Percentiles rank a stretch among this genome's conserved stretches.
Evolutionary conservation across 768 basidiomycete genomes (phyloP).

Genomic region (Suillus lakei): DNA sequence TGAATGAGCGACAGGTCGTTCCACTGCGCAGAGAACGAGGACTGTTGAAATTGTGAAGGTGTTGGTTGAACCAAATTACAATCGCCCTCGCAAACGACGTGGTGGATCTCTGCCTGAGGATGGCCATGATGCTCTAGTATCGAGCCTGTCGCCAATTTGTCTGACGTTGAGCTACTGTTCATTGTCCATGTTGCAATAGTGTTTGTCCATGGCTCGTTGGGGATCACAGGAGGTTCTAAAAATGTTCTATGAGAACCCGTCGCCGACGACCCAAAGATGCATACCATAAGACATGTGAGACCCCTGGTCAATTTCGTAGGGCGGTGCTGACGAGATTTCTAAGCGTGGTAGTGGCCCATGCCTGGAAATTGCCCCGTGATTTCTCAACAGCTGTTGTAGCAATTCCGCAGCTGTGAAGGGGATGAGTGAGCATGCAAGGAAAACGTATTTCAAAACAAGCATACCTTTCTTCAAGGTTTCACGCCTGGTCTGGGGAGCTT

Average conservation of each 20-base stretch:
- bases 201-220: constrained; percentile 4
- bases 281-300: constrained; percentile 7
- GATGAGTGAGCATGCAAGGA: not conserved
- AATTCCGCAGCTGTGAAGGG: constrained; percentile 7
- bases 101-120: not conserved
- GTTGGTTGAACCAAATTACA: constrained; percentile 7
- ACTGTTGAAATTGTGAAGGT: not conserved
- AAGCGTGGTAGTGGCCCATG: constrained; percentile 1
- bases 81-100: not conserved
- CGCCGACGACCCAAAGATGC: no score
- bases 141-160: constrained; percentile 2
- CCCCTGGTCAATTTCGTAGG: not conserved
- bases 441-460: no score
- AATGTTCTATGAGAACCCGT: not conserved
- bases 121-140: not conserved
- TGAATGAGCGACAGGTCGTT: not conserved
- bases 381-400: not conserved
- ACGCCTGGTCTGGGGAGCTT: constrained; percentile 31
- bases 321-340: not conserved
- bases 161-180: constrained; percentile 4
- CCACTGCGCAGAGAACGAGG: not conserved
- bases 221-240: not conserved
- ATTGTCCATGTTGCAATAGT: not conserved
- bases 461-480: constrained; percentile 31
- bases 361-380: not conserved